Base-by-base conservation (phyloP, 2,329 filamentous ascomycete genomes). In the Botryotinia globosa region DNA sequence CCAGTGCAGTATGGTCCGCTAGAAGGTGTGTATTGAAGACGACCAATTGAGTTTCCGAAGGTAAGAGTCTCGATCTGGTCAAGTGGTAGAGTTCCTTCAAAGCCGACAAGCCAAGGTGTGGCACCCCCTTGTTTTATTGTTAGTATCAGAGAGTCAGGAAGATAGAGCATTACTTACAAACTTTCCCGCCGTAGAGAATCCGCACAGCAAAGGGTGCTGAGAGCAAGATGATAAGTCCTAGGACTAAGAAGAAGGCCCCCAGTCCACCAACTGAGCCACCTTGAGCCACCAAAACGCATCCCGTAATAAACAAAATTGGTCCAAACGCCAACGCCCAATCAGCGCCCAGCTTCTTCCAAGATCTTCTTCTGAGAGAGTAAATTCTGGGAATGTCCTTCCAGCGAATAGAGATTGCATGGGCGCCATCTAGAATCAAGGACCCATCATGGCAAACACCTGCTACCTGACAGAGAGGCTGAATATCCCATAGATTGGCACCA, bases 371-470 rank as follows among this genome's bases (percentile, higher is more conserved):
- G 9, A 64, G 37, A 20, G 65, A 68, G 39, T 67, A 61, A 45
- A 73, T 73, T 48, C 73, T 29, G 32, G 64, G 58, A 69, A 82
- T 79, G 29, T 77, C 74, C 58, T 81, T 80, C 80, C 81, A 82
- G 22, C 79, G 77, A 56, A 82, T 81, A 25, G 77, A 76, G 42
- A 80, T 78, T 34, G 75, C 81, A 20, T 77, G 77, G 44, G 77
- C 77, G 1, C 78, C 77, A 72, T 81, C 80, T 22, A 81, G 59
- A 68, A 81, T 77, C 25, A 82, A 74, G 14, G 78, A 76, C 2
- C 76, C 73, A 45, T 81, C 80, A 34, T 81, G 75, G 29, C 79
- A 75, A 25, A 82, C 77, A 25, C 79, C 81, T 2, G 80, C 80
- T 2, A 81, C 77, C 66, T 80, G 77, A 39, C 80, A 81, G 10